A percentile compares a stretch with the other conserved stretches of the same genome.
Conservation (phyloP, 1,284 basidiomycete species). For the Veloboletus limbatus region DNA sequence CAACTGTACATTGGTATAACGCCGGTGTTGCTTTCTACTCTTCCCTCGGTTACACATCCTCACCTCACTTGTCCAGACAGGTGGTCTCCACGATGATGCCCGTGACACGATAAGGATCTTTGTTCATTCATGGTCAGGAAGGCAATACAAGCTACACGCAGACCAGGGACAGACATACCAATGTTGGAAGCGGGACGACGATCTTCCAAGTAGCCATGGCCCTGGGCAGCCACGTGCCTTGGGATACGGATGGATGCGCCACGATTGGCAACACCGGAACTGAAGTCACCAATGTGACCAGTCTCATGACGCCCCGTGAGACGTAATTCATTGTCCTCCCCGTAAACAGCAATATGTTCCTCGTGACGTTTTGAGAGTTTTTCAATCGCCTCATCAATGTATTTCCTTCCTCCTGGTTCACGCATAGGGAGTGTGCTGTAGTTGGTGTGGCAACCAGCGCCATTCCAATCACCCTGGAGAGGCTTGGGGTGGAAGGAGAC, state of each 20-base stretch:
- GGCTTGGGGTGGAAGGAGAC: constrained; percentile 99
- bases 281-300: constrained; percentile 91
- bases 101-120: constrained; percentile 88
- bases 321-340: constrained; percentile 93
- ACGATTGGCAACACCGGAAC: constrained; percentile 95
- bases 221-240: constrained; percentile 87
- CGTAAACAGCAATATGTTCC: constrained; percentile 95
- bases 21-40: constrained; percentile 13
- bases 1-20: constrained; percentile 25
- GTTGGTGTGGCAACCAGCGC: constrained; percentile 96
- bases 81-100: constrained; percentile 94
- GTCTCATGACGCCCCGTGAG: constrained; percentile 97
- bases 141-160: constrained; percentile 4
- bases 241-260: constrained; percentile 96
- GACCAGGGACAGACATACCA: constrained; percentile 51
- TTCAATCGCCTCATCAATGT: constrained; percentile 92
- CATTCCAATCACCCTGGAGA: constrained; percentile 98
- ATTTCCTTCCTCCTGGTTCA: constrained; percentile 90
- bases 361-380: constrained; percentile 82
- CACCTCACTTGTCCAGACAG: constrained; percentile 50
- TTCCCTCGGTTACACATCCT: constrained; percentile 6
- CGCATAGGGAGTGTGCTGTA: constrained; percentile 92
- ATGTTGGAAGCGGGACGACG: constrained; percentile 97
- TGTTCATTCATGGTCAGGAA: constrained; percentile 11
- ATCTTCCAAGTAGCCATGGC: constrained; percentile 96